A percentile compares a stretch with the other conserved stretches of the same genome.
Evolutionary conservation across 2,329 filamentous ascomycete genomes (phyloP).

Genomic region (Mycocentrospora acerina): DNA sequence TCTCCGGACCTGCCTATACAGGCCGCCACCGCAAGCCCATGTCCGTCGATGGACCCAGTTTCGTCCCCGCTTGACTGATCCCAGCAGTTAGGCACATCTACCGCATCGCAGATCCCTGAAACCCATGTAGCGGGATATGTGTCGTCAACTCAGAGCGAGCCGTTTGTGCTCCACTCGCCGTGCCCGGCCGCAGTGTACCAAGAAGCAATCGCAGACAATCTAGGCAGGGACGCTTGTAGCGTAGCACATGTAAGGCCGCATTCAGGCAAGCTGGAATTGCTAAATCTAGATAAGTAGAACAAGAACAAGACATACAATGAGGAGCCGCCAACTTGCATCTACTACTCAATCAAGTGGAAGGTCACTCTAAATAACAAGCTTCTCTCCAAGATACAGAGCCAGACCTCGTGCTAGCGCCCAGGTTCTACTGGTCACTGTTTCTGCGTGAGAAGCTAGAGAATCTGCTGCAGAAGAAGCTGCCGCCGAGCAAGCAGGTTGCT

Average conservation of each 20-base stretch:
- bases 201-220: not conserved
- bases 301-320: conserved; percentile 17
- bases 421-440: conserved; percentile 8
- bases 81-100: conserved; percentile 1
- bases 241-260: not conserved
- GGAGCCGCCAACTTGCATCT: conserved; percentile 20
- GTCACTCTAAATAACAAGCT: conserved; percentile 22
- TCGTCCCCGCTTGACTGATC: conserved; percentile 3
- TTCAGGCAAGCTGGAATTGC: conserved; percentile 6
- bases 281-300: conserved; percentile 14
- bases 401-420: conserved; percentile 24
- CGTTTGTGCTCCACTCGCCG: conserved; percentile 3
- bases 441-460: conserved; percentile 9
- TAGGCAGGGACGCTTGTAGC: not conserved
- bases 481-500: conserved; percentile 6
- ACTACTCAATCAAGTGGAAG: conserved; percentile 32
- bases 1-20: not conserved
- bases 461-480: conserved; percentile 12
- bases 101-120: conserved; percentile 4
- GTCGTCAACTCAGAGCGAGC: conserved; percentile 2
- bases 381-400: conserved; percentile 28
- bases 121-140: not conserved
- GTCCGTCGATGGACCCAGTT: not conserved
- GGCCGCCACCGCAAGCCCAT: too few relatives aligned
- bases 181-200: conserved; percentile 1